These are phyloP conservation scores for Dioszegia aurantiaca DNA, from an alignment of 768 basidiomycete genomes.

Conservation along the genomic window DNA sequence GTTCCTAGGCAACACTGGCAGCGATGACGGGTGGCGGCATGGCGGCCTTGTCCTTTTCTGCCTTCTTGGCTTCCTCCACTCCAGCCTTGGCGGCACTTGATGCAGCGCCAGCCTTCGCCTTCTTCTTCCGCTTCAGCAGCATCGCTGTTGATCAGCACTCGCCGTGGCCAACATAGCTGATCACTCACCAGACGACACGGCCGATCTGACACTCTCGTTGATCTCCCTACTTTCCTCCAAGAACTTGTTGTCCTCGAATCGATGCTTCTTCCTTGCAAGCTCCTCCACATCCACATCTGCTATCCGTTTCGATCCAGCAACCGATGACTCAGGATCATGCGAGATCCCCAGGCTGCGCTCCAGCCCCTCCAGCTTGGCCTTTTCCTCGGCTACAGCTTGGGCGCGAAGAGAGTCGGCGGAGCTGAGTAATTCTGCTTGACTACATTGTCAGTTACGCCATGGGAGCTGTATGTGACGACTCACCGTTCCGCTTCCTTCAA, in stretches of 20 bases:
- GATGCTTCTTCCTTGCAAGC: constrained; percentile 65
- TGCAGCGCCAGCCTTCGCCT: constrained; percentile 29
- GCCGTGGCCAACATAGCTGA: neutral
- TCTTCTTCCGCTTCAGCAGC: constrained; percentile 47
- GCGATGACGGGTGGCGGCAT: constrained; percentile 40
- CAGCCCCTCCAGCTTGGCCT: constrained; percentile 76
- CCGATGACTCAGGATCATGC: constrained; percentile 19
- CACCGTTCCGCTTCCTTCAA: constrained; percentile 95
- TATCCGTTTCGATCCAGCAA: constrained; percentile 47
- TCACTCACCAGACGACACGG: constrained; percentile 73
- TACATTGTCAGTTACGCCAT: constrained; percentile 9
- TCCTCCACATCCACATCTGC: constrained; percentile 49
- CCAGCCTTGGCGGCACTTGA: constrained; percentile 7
- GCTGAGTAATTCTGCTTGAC: constrained; percentile 60
- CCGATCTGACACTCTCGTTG: constrained; percentile 84
- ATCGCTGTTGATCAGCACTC: constrained; percentile 22
- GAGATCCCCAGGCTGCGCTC: constrained; percentile 76
- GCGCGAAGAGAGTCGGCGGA: constrained; percentile 75
- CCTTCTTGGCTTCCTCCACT: constrained; percentile 26
- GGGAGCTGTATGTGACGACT: constrained; percentile 26
- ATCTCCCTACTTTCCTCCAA: constrained; percentile 87
- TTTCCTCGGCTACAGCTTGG: constrained; percentile 71
- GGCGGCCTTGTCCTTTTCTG: constrained; percentile 37
- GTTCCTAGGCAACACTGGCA: constrained; percentile 15
- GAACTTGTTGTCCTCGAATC: constrained; percentile 88